Evolutionary conservation across 202 grass and related monocot species (phyloP), one percentile per base, ranked within the genome.

Genomic region (Carex arenaria): DNA sequence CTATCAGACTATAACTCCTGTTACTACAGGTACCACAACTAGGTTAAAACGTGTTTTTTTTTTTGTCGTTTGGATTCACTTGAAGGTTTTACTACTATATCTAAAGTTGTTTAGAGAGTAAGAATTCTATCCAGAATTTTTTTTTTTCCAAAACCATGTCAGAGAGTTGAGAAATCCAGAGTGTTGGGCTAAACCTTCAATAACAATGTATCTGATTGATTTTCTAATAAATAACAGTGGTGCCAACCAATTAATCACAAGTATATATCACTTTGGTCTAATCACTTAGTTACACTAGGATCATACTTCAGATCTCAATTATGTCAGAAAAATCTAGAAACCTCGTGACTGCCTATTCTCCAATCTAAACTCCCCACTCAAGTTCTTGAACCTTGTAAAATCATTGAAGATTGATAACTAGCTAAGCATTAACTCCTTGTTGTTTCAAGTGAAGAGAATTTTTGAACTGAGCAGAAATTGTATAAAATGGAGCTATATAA

Each of bases 1-100:
- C 67, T 97, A 89, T 74, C 89, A 89, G 73, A 97, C 85, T 77
- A 81, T 97, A 40, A 97, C 89, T 89, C 83, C 86, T 82, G 84
- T 87, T 49, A 89, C 84, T 49, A 82, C 85, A 91, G 91, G 91
- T 93, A 91, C 10, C 9, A 45, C 49, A 53, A 75, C 22, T 7
- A 76, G 8, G 49, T 31, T 3, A 9, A 9, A 55, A 2, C 47
- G 8, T 10, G 2, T 45, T 0, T 55, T 75, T 12, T 18, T 55
- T 75, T 20, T 36, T 36, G 2, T 36, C 34, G 2, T 36, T 36
- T 36, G 34, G 3, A 36, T 36, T 36, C 34, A 4, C 34, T 36
- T 36, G 34, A 36, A 36, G 34, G 34, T 36, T 36, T 2, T 36
- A 36, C 34, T 36, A 3, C 34, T 36, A 36, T 36, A 4, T 36